Evolutionary conservation across 2,329 filamentous ascomycete genomes (phyloP).

Genomic region (Aschersonia sp.): DNA sequence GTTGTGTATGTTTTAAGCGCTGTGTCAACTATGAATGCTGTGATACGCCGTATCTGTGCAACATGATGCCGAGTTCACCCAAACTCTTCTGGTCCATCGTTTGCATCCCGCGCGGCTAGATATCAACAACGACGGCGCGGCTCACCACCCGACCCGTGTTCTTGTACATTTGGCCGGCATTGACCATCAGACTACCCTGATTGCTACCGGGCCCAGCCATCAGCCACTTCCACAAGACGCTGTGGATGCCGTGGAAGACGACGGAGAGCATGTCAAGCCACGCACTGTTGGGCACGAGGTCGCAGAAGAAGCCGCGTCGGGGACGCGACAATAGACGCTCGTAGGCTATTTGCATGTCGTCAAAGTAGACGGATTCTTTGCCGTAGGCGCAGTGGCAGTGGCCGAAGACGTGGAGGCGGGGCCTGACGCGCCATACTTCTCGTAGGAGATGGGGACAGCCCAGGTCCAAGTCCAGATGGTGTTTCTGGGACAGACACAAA

Average conservation of each 20-base stretch:
- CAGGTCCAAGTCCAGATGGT: constrained; percentile 54
- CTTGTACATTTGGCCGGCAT: constrained; percentile 41
- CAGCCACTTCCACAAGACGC: constrained; percentile 39
- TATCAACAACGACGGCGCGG: constrained; percentile 20
- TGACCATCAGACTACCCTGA: constrained; percentile 37
- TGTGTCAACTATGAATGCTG: too few relatives aligned
- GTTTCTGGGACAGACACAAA: constrained; percentile 25
- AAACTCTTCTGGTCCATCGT: too few relatives aligned
- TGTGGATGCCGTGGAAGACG: constrained; percentile 28
- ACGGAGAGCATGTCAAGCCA: constrained; percentile 33
- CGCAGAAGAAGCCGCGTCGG: constrained; percentile 26
- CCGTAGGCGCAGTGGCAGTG: constrained; percentile 72
- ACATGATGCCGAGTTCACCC: too few relatives aligned
- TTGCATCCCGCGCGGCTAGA: constrained; percentile 6
- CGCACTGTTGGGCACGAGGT: constrained; percentile 27
- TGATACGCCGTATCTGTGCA: too few relatives aligned
- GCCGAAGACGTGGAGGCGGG: constrained; percentile 68
- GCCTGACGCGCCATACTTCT: constrained; percentile 62
- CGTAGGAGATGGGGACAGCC: constrained; percentile 58
- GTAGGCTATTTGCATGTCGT: constrained; percentile 56
- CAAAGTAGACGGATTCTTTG: constrained; percentile 56
- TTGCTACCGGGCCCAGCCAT: constrained; percentile 38
- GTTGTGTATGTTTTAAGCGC: too few relatives aligned
- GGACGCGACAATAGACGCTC: constrained; percentile 44
- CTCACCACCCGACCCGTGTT: constrained; percentile 34